Conservation (phyloP, 108 stramenopile species). For the Phaeodactylum tricornutum region DNA sequence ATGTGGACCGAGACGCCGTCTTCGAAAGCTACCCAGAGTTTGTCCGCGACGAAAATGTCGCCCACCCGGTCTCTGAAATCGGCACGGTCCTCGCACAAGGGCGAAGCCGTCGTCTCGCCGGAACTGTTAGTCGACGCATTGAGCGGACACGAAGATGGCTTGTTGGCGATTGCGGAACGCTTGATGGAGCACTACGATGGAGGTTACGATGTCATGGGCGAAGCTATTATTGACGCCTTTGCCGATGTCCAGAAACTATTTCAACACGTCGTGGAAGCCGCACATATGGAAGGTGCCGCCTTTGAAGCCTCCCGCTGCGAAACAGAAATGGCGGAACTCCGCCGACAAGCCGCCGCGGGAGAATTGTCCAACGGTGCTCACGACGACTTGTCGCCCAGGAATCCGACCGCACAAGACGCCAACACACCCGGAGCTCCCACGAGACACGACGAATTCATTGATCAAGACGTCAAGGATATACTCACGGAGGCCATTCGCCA, state of each 20-base stretch:
- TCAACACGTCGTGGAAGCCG: conserved; percentile 84
- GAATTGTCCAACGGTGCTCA: background rate
- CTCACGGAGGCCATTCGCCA: conserved; percentile 56
- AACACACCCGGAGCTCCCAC: conserved; percentile 11
- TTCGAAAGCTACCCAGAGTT: no score
- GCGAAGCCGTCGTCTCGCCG: conserved; percentile 49
- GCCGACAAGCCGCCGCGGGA: conserved; percentile 13
- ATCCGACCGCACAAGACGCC: background rate
- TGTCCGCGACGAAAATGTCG: conserved; percentile 3
- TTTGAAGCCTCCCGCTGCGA: conserved; percentile 61
- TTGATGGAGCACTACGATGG: conserved; percentile 77
- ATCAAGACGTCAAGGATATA: conserved; percentile 80
- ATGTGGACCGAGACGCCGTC: no score
- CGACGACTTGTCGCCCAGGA: background rate
- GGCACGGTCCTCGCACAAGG: conserved; percentile 1
- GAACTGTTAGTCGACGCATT: conserved; percentile 81
- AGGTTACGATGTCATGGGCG: conserved; percentile 84
- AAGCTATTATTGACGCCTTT: conserved; percentile 81
- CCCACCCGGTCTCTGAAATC: background rate
- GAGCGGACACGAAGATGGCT: conserved; percentile 79
- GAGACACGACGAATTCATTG: conserved; percentile 72
- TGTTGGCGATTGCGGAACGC: conserved; percentile 77
- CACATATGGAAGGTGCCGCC: conserved; percentile 87
- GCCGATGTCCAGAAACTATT: conserved; percentile 80
- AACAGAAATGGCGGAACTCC: conserved; percentile 41